Percentiles rank a stretch among this genome's conserved stretches.
Evolutionary conservation across 2,329 filamentous ascomycete genomes (phyloP).

Genomic region (Colletotrichum phormii): DNA sequence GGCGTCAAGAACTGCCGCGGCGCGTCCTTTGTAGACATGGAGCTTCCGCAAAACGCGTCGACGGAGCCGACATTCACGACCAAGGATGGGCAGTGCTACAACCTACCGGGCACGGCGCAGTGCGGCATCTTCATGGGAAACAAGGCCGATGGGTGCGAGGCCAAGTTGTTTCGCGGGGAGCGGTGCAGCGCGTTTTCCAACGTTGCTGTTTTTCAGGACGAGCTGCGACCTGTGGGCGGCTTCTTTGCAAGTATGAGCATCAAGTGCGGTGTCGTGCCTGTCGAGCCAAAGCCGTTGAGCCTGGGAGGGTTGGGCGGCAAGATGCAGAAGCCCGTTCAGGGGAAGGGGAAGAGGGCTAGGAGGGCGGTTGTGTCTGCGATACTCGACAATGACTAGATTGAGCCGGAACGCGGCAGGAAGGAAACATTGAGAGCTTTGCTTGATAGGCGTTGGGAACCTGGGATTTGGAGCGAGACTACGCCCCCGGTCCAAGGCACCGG

Average conservation of each 20-base stretch:
- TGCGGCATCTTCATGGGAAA: slow-evolving; percentile 30
- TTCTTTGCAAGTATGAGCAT: slow-evolving; percentile 31
- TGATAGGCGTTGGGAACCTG: not conserved
- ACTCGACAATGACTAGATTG: not conserved
- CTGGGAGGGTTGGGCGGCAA: slow-evolving; percentile 21
- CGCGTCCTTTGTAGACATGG: slow-evolving; percentile 7
- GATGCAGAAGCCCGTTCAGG: slow-evolving; percentile 20
- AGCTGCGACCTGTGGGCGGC: slow-evolving; percentile 25
- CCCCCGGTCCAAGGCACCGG: not conserved
- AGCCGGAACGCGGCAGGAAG: not conserved
- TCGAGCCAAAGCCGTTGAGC: slow-evolving; percentile 31
- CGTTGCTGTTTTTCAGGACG: slow-evolving; percentile 31
- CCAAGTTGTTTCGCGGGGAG: slow-evolving; percentile 24
- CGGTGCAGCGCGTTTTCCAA: slow-evolving; percentile 25
- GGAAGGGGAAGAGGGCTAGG: slow-evolving; percentile 3
- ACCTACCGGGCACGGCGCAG: slow-evolving; percentile 24
- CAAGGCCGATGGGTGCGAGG: slow-evolving; percentile 36
- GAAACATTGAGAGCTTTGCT: no score
- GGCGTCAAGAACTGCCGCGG: slow-evolving; percentile 33
- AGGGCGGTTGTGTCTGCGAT: slow-evolving; percentile 13
- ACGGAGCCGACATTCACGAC: slow-evolving; percentile 11
- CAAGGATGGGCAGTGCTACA: slow-evolving; percentile 29
- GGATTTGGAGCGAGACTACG: not conserved
- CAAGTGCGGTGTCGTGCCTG: slow-evolving; percentile 28
- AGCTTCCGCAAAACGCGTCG: slow-evolving; percentile 22